A percentile compares a stretch with the other conserved stretches of the same genome.
phyloP scores from a whole-genome alignment of 148 eudicot genomes.

The Amaranthus hypochondriacus region DNA sequence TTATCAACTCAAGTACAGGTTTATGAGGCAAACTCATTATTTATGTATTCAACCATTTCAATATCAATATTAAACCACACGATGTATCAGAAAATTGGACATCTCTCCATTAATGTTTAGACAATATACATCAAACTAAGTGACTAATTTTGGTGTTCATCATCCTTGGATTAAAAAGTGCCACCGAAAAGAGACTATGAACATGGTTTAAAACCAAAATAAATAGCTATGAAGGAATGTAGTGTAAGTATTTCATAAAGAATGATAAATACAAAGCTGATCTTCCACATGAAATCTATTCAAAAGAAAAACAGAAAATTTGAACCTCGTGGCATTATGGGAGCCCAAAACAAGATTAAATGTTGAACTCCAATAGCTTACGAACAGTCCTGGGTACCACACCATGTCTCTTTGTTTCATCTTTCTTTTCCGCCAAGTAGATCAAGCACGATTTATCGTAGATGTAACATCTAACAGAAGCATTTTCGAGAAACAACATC shows the following conservation, averaged over 20 bases:
- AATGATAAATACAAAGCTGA: no score
- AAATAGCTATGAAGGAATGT: neutral
- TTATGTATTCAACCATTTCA: neutral
- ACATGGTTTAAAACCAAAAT: neutral
- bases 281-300: no score
- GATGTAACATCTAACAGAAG: no score
- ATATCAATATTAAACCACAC: neutral
- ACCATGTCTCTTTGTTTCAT: no score
- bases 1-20: neutral
- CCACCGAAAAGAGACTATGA: neutral
- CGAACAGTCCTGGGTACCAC: no score
- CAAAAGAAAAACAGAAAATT: no score
- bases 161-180: neutral
- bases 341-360: no score
- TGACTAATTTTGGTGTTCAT: neutral
- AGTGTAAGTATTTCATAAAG: neutral
- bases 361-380: no score
- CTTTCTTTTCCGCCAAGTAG: no score
- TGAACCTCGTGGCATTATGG: no score
- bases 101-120: neutral
- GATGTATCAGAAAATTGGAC: neutral
- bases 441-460: no score
- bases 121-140: neutral
- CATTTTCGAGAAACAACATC: no score
- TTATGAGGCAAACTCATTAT: neutral